Conservation (phyloP, 208 protist species). For the Crithidia brevicula region DNA sequence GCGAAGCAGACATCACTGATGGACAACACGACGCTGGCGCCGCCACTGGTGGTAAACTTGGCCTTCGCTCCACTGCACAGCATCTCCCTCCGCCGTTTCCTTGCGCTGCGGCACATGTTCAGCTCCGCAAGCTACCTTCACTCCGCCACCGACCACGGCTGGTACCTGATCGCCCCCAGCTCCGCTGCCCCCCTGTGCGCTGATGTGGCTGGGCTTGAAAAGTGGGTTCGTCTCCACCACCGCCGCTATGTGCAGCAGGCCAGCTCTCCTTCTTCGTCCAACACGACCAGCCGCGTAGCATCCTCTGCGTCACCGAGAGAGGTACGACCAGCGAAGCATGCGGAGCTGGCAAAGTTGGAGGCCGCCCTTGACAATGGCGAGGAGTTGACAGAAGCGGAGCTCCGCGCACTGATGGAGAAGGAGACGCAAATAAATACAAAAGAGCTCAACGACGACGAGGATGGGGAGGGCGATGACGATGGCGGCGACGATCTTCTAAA, state of each 20-base stretch:
- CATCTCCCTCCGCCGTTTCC: conserved; percentile 75
- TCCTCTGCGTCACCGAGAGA: not conserved
- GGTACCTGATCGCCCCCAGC: conserved; percentile 72
- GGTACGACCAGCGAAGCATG: not conserved
- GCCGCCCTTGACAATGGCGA: conserved; percentile 21
- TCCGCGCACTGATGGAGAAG: conserved; percentile 23
- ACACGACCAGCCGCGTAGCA: too few species aligned
- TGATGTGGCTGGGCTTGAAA: conserved; percentile 43
- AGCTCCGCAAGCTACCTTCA: conserved; percentile 54
- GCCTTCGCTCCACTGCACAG: conserved; percentile 39
- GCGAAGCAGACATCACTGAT: not conserved
- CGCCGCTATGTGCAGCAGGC: conserved; percentile 23
- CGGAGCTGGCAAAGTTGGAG: conserved; percentile 17
- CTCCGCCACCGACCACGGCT: conserved; percentile 55
- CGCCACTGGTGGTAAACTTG: conserved; percentile 69
- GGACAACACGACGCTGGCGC: conserved; percentile 4
- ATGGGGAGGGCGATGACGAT: not conserved
- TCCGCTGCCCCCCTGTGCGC: conserved; percentile 38
- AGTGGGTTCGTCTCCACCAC: conserved; percentile 58
- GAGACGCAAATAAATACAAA: not conserved
- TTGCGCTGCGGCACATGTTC: conserved; percentile 76
- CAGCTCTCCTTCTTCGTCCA: too few species aligned
- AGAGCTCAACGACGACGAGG: conserved; percentile 18
- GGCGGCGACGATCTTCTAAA: not conserved
- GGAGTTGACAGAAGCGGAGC: conserved; percentile 37